Conservation (phyloP, 176 grass and related monocot species). For the Dactylis glomerata region DNA sequence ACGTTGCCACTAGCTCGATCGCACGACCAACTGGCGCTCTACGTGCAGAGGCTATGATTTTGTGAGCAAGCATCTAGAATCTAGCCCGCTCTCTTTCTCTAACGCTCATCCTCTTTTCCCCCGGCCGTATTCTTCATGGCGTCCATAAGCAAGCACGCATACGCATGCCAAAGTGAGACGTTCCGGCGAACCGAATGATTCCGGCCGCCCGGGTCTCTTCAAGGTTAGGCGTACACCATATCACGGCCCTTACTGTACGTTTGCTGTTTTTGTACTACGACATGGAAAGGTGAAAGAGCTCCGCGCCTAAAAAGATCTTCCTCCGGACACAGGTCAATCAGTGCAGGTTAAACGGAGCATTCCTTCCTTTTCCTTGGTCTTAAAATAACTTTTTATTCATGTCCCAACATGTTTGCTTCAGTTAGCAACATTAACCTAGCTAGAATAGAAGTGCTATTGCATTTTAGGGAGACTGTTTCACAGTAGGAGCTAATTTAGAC, state of each 20-base stretch:
- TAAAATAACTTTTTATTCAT: neutral
- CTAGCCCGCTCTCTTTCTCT: neutral
- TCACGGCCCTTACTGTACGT: neutral
- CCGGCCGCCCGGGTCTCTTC: neutral
- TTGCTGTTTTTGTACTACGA: neutral
- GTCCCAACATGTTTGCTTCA: neutral
- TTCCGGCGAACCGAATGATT: slow-evolving; percentile 17
- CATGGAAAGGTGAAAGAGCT: neutral
- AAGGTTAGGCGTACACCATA: slow-evolving; percentile 2
- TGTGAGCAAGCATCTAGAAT: slow-evolving; percentile 8
- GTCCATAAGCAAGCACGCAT: neutral
- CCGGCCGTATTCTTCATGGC: neutral
- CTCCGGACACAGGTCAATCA: neutral
- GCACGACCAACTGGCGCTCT: too few species aligned
- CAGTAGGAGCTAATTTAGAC: neutral
- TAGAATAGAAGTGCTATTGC: neutral
- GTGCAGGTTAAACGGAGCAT: neutral
- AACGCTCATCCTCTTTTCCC: neutral
- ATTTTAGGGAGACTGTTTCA: neutral
- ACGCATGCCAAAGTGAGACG: slow-evolving; percentile 6
- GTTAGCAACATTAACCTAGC: neutral
- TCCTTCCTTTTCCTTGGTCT: neutral
- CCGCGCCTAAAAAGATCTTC: neutral
- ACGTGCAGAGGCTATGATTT: neutral
- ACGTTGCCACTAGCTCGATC: neutral